phyloP scores from a whole-genome alignment of 192 early-diverging fungal genomes.

The Pecoramyces ruminantium region DNA sequence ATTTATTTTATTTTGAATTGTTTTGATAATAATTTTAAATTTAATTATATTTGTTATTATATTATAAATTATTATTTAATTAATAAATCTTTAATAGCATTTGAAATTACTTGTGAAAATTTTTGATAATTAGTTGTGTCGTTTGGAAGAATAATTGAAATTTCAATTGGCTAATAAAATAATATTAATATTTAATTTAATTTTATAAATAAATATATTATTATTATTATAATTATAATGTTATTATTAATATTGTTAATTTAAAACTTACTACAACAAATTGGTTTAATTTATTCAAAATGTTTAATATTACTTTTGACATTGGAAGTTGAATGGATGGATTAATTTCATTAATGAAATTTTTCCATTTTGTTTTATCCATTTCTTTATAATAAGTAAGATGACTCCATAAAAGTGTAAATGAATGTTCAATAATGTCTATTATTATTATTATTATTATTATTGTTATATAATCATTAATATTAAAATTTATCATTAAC shows the following conservation, averaged over 20 bases:
- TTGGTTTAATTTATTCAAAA: background rate
- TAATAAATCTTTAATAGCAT: background rate
- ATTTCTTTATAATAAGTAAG: background rate
- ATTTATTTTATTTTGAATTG: too few relatives aligned
- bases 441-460: background rate
- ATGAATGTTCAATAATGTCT: background rate
- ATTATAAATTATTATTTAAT: background rate
- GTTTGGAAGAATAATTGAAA: background rate
- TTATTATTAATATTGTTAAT: too few relatives aligned
- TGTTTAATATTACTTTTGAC: background rate
- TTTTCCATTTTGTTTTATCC: background rate
- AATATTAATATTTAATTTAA: too few relatives aligned
- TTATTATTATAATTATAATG: too few relatives aligned
- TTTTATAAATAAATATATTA: too few relatives aligned
- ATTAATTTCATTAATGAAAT: background rate
- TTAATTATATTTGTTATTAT: too few relatives aligned
- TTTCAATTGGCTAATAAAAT: background rate
- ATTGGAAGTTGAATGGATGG: background rate
- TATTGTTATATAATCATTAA: background rate
- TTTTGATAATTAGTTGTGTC: background rate
- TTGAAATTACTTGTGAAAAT: background rate
- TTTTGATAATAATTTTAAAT: too few relatives aligned
- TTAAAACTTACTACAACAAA: background rate
- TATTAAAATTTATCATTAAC: too few relatives aligned
- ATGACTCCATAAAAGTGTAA: background rate